Evolutionary conservation across 768 basidiomycete species (phyloP).

Genomic region (Psilocybe tampanensis): DNA sequence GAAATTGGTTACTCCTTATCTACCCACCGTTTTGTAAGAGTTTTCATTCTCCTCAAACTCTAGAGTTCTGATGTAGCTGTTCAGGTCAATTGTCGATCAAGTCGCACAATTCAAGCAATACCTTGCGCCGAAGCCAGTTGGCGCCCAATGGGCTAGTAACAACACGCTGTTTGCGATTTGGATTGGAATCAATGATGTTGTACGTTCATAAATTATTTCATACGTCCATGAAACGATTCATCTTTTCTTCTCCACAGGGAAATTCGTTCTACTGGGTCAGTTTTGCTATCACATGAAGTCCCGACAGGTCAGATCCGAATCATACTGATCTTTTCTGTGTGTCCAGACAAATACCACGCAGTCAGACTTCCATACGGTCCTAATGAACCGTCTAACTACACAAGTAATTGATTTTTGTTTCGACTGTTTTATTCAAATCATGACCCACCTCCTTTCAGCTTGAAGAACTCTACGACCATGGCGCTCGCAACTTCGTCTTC

Average conservation of each 20-base stretch:
- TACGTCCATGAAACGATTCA: not conserved
- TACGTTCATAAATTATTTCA: slow-evolving; percentile 28
- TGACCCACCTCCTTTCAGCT: slow-evolving; percentile 33
- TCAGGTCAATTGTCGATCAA: slow-evolving; percentile 56
- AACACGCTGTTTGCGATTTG: slow-evolving; percentile 63
- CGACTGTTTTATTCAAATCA: not conserved
- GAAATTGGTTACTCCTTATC: slow-evolving; percentile 51
- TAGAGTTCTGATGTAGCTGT: not conserved
- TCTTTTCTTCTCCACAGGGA: slow-evolving; percentile 35
- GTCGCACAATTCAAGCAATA: slow-evolving; percentile 52
- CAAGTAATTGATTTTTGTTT: slow-evolving; percentile 25
- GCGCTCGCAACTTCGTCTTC: slow-evolving; percentile 63
- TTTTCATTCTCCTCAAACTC: not conserved
- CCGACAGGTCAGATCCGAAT: not conserved
- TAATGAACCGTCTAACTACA: slow-evolving; percentile 35
- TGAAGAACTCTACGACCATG: slow-evolving; percentile 47
- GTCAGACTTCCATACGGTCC: slow-evolving; percentile 33
- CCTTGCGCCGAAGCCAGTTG: slow-evolving; percentile 43
- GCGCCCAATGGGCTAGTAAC: slow-evolving; percentile 50
- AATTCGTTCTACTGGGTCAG: slow-evolving; percentile 51
- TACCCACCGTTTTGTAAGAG: slow-evolving; percentile 44
- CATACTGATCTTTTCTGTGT: not conserved
- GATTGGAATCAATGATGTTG: slow-evolving; percentile 71
- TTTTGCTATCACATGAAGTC: not conserved
- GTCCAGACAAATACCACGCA: slow-evolving; percentile 38